Percentiles rank a stretch among this genome's conserved stretches.
These are phyloP conservation scores for Gaertneriomyces sp. DNA, from an alignment of 192 early-diverging fungal genomes.

Conservation along the genomic window DNA sequence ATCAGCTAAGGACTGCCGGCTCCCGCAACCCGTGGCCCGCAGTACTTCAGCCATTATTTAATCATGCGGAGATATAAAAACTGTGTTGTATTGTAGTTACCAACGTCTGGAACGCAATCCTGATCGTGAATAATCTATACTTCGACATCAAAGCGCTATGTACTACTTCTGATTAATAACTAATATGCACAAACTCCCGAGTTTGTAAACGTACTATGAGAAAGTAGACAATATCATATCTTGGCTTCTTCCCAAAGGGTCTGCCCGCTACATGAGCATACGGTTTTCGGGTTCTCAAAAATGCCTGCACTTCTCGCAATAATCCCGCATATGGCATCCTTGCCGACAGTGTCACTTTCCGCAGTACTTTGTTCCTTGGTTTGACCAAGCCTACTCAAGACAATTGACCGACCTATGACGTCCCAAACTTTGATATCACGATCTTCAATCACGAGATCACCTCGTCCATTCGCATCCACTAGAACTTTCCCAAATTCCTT, in stretches of 20 bases:
- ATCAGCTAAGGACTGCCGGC: no score
- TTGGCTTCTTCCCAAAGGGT: conserved; percentile 80
- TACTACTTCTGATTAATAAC: no score
- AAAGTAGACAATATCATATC: neutral
- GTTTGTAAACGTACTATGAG: no score
- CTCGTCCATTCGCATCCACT: conserved; percentile 23
- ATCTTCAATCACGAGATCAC: conserved; percentile 63
- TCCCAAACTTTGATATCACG: conserved; percentile 78
- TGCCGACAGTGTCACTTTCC: neutral
- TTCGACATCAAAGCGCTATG: no score
- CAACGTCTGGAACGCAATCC: no score
- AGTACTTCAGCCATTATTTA: no score
- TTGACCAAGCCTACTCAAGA: conserved; percentile 46
- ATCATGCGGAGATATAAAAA: no score
- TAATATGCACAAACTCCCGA: no score
- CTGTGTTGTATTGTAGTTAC: no score
- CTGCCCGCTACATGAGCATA: conserved; percentile 80
- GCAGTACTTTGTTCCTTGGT: conserved; percentile 41
- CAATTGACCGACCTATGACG: conserved; percentile 83
- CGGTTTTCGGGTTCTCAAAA: conserved; percentile 85
- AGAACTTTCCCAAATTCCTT: conserved; percentile 33
- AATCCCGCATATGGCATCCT: conserved; percentile 73
- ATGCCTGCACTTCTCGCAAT: conserved; percentile 85
- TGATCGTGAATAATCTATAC: no score
- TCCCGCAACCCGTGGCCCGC: no score